A percentile compares a stretch with the other conserved stretches of the same genome.
Conservation (phyloP, 2,329 filamentous ascomycete genomes). For the Colletotrichum sansevieriae region DNA sequence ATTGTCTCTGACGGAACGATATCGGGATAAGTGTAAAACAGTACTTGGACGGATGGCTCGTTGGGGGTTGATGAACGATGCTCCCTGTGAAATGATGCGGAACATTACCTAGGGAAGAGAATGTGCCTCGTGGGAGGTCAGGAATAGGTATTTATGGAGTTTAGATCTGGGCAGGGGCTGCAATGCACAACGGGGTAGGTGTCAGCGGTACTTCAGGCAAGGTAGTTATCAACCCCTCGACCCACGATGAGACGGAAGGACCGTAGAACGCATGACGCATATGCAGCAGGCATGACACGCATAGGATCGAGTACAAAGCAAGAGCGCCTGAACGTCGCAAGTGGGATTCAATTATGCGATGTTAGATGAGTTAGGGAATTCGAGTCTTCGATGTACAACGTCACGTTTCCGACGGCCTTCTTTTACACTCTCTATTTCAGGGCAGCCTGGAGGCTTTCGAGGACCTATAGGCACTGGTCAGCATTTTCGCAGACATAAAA, state of each 20-base stretch:
- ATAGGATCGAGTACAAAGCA: constrained; percentile 5
- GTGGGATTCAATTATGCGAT: constrained; percentile 43
- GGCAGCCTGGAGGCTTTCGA: constrained; percentile 84
- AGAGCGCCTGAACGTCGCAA: constrained; percentile 39
- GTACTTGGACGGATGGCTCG: constrained; percentile 23
- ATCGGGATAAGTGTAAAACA: constrained; percentile 23
- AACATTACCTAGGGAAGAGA: constrained; percentile 31
- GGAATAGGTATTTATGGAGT: constrained; percentile 14
- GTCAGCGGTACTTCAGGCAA: neutral
- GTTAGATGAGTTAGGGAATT: constrained; percentile 43
- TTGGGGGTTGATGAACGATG: constrained; percentile 22
- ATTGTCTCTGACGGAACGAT: constrained; percentile 24
- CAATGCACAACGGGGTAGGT: constrained; percentile 4
- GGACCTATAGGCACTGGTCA: constrained; percentile 69
- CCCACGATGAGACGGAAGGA: constrained; percentile 5
- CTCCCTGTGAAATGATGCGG: constrained; percentile 15
- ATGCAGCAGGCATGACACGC: constrained; percentile 22
- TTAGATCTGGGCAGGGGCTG: constrained; percentile 10
- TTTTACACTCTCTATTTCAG: constrained; percentile 78
- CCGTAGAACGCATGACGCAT: constrained; percentile 9
- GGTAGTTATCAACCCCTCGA: neutral
- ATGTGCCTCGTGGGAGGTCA: constrained; percentile 39
- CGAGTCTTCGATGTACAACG: constrained; percentile 57
- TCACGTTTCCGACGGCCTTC: constrained; percentile 49
- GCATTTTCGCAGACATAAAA: constrained; percentile 40